Evolutionary conservation across 441 rosid species (phyloP).

Genomic region (Metrosideros polymorpha): DNA sequence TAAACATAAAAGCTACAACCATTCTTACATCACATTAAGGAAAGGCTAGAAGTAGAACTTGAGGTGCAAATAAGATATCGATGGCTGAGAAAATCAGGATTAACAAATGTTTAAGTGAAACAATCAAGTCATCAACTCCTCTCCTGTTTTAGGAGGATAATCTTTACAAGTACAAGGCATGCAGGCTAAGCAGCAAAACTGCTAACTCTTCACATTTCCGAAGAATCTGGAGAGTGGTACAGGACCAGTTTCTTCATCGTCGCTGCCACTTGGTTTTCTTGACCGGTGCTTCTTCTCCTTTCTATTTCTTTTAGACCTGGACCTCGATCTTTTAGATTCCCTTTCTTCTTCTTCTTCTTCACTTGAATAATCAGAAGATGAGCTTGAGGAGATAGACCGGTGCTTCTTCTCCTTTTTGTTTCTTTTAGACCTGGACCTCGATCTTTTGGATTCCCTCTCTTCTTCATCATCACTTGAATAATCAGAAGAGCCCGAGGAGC

Average conservation of each 20-base stretch:
- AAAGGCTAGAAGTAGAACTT: not conserved
- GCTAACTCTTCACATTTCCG: constrained; percentile 42
- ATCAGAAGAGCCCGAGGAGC: constrained; percentile 59
- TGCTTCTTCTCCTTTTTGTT: constrained; percentile 65
- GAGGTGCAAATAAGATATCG: not conserved
- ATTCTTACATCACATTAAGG: not conserved
- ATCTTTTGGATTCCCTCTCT: constrained; percentile 61
- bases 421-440: constrained; percentile 66
- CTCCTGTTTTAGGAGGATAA: not conserved
- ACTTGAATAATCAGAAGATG: constrained; percentile 67
- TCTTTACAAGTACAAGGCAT: not conserved
- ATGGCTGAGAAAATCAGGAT: not conserved
- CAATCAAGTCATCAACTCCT: not conserved
- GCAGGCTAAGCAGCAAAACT: not conserved
- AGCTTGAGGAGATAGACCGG: constrained; percentile 49
- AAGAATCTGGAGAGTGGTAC: constrained; percentile 91
- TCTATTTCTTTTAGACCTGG: constrained; percentile 56
- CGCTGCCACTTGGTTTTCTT: constrained; percentile 40
- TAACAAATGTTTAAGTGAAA: not conserved
- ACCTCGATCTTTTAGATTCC: constrained; percentile 65
- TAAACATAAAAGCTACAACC: not conserved
- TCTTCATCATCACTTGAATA: constrained; percentile 66
- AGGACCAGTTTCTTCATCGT: constrained; percentile 54
- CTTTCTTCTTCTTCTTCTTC: constrained; percentile 58
- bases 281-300: constrained; percentile 71